A percentile compares a stretch with the other conserved stretches of the same genome.
Conservation (phyloP, 163 green algal genomes). For the Smithsoniella earleae region DNA sequence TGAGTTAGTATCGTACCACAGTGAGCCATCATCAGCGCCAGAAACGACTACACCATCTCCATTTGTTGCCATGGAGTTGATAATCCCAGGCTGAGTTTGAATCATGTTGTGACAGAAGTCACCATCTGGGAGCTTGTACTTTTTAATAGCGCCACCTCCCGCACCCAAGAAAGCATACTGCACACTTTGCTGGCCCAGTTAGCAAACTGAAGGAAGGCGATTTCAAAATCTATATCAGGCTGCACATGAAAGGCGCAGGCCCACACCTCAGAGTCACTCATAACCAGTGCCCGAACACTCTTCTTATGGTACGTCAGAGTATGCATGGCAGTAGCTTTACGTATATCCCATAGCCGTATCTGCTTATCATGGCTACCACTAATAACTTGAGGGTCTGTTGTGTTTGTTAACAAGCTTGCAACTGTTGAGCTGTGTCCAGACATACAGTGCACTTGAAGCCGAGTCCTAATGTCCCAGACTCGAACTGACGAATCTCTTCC, state of each 20-base stretch:
- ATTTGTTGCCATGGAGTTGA: slow-evolving; percentile 89
- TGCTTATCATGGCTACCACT: slow-evolving; percentile 90
- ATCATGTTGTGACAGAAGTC: slow-evolving; percentile 98
- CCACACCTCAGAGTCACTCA: slow-evolving; percentile 24
- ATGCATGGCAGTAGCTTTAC: slow-evolving; percentile 53
- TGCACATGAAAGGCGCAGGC: neutral
- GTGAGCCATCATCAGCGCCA: slow-evolving; percentile 68
- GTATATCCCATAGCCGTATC: slow-evolving; percentile 93
- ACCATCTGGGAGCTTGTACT: slow-evolving; percentile 48
- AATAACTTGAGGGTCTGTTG: slow-evolving; percentile 85
- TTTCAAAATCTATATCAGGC: too few relatives aligned
- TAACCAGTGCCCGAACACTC: slow-evolving; percentile 62
- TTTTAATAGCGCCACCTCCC: slow-evolving; percentile 10
- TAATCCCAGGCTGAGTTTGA: slow-evolving; percentile 80
- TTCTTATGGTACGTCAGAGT: slow-evolving; percentile 99
- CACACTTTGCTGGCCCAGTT: too few relatives aligned
- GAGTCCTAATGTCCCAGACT: slow-evolving; percentile 94
- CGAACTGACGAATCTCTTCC: slow-evolving; percentile 81
- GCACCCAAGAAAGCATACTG: slow-evolving; percentile 24
- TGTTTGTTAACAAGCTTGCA: slow-evolving; percentile 70
- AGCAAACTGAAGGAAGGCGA: too few relatives aligned
- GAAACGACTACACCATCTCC: slow-evolving; percentile 87
- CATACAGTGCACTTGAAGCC: slow-evolving; percentile 68
- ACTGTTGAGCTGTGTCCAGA: slow-evolving; percentile 92
- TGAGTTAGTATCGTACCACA: slow-evolving; percentile 67